Evolutionary conservation across 805 yeast species (phyloP).

Genomic region (Candida ascalaphidarum): DNA sequence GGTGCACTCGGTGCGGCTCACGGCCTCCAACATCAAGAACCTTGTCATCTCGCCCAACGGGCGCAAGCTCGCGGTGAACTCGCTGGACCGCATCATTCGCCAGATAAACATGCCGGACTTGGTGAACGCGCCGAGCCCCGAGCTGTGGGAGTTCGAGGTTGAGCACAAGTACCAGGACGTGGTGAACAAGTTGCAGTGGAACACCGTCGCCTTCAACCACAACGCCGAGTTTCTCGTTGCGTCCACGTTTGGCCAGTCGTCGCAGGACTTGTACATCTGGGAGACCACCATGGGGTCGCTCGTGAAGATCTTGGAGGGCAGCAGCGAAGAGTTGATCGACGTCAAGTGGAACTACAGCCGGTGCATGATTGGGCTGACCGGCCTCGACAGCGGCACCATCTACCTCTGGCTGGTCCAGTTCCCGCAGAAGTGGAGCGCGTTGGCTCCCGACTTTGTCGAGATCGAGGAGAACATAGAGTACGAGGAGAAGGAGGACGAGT

Average conservation of each 20-base stretch:
- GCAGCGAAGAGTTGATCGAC: conserved; percentile 78
- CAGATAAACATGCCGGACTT: conserved; percentile 46
- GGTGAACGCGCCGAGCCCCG: conserved; percentile 17
- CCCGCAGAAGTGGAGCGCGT: conserved; percentile 93
- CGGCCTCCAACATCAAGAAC: conserved; percentile 65
- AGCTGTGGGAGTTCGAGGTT: conserved; percentile 47
- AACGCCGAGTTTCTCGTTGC: conserved; percentile 82
- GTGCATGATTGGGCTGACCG: conserved; percentile 74
- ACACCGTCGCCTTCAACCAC: conserved; percentile 64
- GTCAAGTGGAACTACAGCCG: conserved; percentile 79
- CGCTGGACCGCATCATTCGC: conserved; percentile 70
- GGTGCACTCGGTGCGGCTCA: conserved; percentile 45
- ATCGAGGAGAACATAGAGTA: conserved; percentile 87
- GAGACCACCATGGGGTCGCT: conserved; percentile 84
- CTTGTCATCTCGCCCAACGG: conserved; percentile 52
- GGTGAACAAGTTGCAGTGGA: conserved; percentile 85
- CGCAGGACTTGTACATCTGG: conserved; percentile 89
- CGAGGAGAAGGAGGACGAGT: conserved; percentile 84
- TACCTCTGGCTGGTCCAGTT: conserved; percentile 75
- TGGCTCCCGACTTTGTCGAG: conserved; percentile 94
- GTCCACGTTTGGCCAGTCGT: conserved; percentile 71
- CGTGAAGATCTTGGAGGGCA: conserved; percentile 83
- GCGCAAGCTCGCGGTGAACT: conserved; percentile 58
- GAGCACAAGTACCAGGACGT: conserved; percentile 86
- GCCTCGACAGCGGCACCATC: conserved; percentile 75